Evolutionary conservation across 306 rosid genomes (phyloP).

Genomic region (Hippophae tibetana): DNA sequence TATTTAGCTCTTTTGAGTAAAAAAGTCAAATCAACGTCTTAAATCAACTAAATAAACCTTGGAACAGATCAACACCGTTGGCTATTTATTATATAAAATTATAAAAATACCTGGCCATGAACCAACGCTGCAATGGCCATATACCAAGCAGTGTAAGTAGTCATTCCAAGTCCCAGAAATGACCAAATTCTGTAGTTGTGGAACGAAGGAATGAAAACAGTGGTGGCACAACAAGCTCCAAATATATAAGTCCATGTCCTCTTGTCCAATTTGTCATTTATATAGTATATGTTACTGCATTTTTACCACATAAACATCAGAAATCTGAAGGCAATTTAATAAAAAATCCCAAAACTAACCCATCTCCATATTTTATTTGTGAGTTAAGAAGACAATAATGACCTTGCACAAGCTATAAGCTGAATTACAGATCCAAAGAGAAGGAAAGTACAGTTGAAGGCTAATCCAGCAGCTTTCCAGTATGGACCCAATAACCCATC

Average conservation of each 20-base stretch:
- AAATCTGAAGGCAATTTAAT: not conserved
- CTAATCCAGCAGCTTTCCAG: slow-evolving; percentile 85
- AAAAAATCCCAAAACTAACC: slow-evolving; percentile 4
- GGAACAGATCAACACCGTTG: slow-evolving; percentile 3
- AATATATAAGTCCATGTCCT: slow-evolving; percentile 95
- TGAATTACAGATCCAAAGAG: slow-evolving; percentile 92
- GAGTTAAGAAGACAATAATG: not conserved
- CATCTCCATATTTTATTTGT: not conserved
- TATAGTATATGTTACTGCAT: slow-evolving; percentile 77
- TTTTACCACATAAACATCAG: not conserved
- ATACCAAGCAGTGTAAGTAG: slow-evolving; percentile 95
- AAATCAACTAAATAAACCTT: not conserved
- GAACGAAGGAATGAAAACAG: slow-evolving; percentile 89
- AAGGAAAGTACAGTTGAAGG: slow-evolving; percentile 91
- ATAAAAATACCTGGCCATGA: slow-evolving; percentile 63
- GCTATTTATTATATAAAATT: no score
- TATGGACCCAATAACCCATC: slow-evolving; percentile 88
- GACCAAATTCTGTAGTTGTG: slow-evolving; percentile 97
- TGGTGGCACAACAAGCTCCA: slow-evolving; percentile 95
- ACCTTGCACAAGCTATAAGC: slow-evolving; percentile 99
- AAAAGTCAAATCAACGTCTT: not conserved
- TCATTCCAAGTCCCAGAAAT: slow-evolving; percentile 94
- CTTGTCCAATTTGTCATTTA: slow-evolving; percentile 81
- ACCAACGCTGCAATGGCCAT: slow-evolving; percentile 67
- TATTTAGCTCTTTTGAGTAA: not conserved